These are phyloP conservation scores for Quercus engelmannii DNA, from an alignment of 306 rosid genomes.

Conservation along the genomic window DNA sequence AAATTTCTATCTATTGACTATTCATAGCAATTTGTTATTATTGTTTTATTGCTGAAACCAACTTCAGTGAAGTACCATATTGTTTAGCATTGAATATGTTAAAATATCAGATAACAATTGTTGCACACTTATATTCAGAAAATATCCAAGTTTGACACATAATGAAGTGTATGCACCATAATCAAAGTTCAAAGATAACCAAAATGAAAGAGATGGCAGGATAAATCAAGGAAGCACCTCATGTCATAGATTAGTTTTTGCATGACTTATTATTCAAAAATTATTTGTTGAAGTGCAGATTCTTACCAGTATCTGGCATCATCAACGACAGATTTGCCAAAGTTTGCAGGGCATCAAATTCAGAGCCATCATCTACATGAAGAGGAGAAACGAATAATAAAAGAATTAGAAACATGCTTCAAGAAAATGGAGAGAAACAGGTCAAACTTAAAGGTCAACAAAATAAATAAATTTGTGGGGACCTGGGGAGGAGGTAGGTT, in stretches of 20 bases:
- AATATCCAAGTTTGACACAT: neutral
- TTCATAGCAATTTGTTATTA: neutral
- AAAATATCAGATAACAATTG: neutral
- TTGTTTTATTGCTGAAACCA: neutral
- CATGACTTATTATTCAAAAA: neutral
- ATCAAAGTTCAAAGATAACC: neutral
- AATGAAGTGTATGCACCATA: neutral
- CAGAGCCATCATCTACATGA: constrained; percentile 64
- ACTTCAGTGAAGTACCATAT: neutral
- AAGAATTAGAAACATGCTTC: constrained; percentile 16
- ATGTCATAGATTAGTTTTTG: neutral
- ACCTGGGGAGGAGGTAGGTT: neutral
- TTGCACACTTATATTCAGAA: neutral
- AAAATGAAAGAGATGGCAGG: neutral
- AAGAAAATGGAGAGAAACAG: constrained; percentile 21
- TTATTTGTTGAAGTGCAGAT: constrained; percentile 5
- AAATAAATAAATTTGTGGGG: neutral
- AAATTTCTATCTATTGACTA: neutral
- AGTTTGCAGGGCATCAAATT: constrained; percentile 83
- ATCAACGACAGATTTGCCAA: constrained; percentile 88
- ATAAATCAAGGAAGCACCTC: constrained; percentile 8
- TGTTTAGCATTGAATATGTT: neutral
- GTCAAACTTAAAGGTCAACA: constrained; percentile 18
- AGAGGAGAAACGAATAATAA: constrained; percentile 19
- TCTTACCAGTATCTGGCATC: constrained; percentile 82